Base-by-base conservation (phyloP, 768 basidiomycete species). In the Chalciporus chontae region DNA sequence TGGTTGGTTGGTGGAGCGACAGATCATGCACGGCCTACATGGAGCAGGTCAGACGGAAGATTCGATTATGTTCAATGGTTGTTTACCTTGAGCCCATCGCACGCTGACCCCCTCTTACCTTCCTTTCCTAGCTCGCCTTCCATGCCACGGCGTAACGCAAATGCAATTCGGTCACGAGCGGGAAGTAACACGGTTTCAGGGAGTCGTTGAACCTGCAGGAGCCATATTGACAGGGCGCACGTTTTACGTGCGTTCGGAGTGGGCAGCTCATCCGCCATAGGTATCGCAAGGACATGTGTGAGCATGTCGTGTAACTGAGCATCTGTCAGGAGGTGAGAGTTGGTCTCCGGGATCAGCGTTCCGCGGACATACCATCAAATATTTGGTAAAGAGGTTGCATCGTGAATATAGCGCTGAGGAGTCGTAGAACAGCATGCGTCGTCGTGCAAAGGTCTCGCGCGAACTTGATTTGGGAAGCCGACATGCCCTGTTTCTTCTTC, bases 181-280 rank as follows among this genome's bases (percentile, higher is more conserved):
- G 84, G 84, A 9, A 69, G 58, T 13, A 92, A 72, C 18, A 91
- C 76, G 0, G 71, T 68, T 17, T 72, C 67, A 18, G 90, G 84
- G 8, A 92, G 74, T 7, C 85, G 81, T 55, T 88, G 87, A 2
- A 70, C 71, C 59, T 90, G 87, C 19, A 93, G 58, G 5, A 90
- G 70, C 80, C 81, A 85, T 19, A 91, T 86, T 2, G 84, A 77
- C 21, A 92, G 68, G 2, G 87, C 87, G 50, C 79, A 90, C 1
- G 90, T 92, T 65, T 93, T 93, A n/a, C 90, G 81, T 10, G 87
- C 79, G 61, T 91, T 91, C 5, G 86, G 86, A 5, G 89, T 90
- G 3, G 89, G 90, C 0, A 93, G 67, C 23, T 77, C 71, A 5
- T 77, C 71, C 0, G 85, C 78, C 18, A 90, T 71, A 3, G 89